Base-by-base conservation (phyloP, 345 rosid species). In the Hibiscus trionum region DNA sequence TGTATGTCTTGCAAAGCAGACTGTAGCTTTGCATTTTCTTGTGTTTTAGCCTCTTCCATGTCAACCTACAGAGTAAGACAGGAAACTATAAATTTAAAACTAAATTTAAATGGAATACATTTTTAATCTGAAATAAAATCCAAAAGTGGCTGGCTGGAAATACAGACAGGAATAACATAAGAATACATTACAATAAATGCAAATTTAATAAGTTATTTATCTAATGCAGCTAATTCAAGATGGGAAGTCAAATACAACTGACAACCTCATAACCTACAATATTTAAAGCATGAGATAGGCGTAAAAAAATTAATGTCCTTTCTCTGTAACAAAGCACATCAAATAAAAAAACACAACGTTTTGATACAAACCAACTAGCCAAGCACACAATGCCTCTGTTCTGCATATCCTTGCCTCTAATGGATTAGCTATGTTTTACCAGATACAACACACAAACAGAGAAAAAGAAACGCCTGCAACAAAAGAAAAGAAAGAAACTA, bases 41-140 rank as follows among this genome's bases (percentile, higher is more conserved):
- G 97, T 15, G 82, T 93, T 83, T 95, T 93, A 70, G 97, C 84
- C 79, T 92, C 99, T 87, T 95, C 99, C 64, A 89, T 26, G 76
- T 95, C 99, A 87, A 87, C 89, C 98, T 95, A 77, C 74, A 81
- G 53, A 63, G 37, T 74, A 66, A 71, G 66, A 42, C 21, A 70
- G 27, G 65, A 67, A 73, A 57, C 58, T 47, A 72, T 33, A 60
- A 16, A 47, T 11, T 21, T 57, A 57, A 37, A 58, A 58, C 55
- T 66, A 21, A 26, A 26, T 49, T 47, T 67, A 49, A 67, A 49
- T 27, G 26, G 15, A 67, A 47, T 49, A 26, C 8, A 26, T 66
- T 66, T 7, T 16, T 49, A 10, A 26, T 68, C 46, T 50, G 37
- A 29, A 29, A 68, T 17, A 39, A 57, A 42, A 50, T 8, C 56